Base-by-base conservation (phyloP, 805 yeast species). In the Pichia insulana region DNA sequence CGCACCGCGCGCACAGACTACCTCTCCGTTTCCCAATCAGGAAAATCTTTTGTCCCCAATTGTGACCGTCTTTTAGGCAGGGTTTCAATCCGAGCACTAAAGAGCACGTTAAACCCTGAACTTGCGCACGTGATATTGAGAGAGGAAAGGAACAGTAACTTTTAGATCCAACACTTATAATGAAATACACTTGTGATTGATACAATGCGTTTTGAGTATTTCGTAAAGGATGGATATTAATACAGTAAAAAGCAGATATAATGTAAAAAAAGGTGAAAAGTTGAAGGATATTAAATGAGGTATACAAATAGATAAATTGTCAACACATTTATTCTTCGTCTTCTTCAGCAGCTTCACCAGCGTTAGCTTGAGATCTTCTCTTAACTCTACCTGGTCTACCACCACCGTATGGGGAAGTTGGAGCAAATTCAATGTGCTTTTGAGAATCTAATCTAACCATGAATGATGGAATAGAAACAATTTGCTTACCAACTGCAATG, bases 301-400 rank as follows among this genome's bases (percentile, higher is more conserved):
- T 22, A 22, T 22, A 22, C 25, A 22, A 22, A 32, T 30, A 33
- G 10, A 39, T 36, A 30, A 45, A 35, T 39, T 28, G 48, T 43
- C 30, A 36, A 37, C 49, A 43, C 44, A 69, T 65, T 76, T 79
- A 81, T 72, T 84, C 63, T 39, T 61, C 65, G 44, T 62, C 65
- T 58, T 37, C 41, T 34, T 74, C 96, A 59, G 72, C 95, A 49
- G 67, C 90, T 52, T 67, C 87, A 62, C 71, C 90, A 55, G 66
- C 73, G 58, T 69, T 74, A 70, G 67, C 72, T 66, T 71, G 78
- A 80, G 83, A 80, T 74, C 78, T 86, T 83, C 97, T 87, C 83
- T 92, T 94, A 67, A 87, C 95, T 82, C 98, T 92, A 72, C 98
- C 98, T 62, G 98, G 94, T 80, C 98, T 90, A 63, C 96, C 98